Conservation (phyloP, 805 yeast species). For the Ogataea pilisensis region DNA sequence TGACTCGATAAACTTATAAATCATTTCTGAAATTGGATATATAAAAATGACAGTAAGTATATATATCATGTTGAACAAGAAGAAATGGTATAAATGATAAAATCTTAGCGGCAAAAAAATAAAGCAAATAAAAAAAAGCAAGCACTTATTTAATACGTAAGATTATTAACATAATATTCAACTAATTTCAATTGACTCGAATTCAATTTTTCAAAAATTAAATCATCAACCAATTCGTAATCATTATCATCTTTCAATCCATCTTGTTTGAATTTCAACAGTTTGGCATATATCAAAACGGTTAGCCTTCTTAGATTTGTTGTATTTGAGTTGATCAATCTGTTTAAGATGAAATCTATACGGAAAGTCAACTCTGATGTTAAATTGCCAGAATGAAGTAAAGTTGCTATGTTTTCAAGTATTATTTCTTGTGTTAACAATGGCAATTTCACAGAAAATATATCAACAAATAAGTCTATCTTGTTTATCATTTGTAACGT, state of each 20-base stretch:
- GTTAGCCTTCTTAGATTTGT: slow-evolving; percentile 37
- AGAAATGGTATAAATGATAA: no score
- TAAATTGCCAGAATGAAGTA: slow-evolving; percentile 9
- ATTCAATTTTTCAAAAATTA: slow-evolving; percentile 36
- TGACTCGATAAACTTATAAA: no score
- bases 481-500: slow-evolving; percentile 34
- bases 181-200: slow-evolving; percentile 43
- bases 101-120: no score
- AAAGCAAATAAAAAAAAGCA: no score
- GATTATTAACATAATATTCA: slow-evolving; percentile 37
- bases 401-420: slow-evolving; percentile 9
- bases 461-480: slow-evolving; percentile 38
- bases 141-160: background rate
- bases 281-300: slow-evolving; percentile 36
- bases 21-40: background rate
- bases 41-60: background rate
- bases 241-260: slow-evolving; percentile 11
- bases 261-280: slow-evolving; percentile 13
- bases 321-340: slow-evolving; percentile 28
- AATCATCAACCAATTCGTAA: slow-evolving; percentile 24
- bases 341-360: slow-evolving; percentile 32
- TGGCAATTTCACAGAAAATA: slow-evolving; percentile 19
- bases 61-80: background rate
- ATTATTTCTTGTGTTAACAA: slow-evolving; percentile 14
- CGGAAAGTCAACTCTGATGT: slow-evolving; percentile 22